Evolutionary conservation across 2,329 filamentous ascomycete genomes (phyloP), one percentile per base, ranked within the genome.

Genomic region (Macrophomina pseudophaseolina): DNA sequence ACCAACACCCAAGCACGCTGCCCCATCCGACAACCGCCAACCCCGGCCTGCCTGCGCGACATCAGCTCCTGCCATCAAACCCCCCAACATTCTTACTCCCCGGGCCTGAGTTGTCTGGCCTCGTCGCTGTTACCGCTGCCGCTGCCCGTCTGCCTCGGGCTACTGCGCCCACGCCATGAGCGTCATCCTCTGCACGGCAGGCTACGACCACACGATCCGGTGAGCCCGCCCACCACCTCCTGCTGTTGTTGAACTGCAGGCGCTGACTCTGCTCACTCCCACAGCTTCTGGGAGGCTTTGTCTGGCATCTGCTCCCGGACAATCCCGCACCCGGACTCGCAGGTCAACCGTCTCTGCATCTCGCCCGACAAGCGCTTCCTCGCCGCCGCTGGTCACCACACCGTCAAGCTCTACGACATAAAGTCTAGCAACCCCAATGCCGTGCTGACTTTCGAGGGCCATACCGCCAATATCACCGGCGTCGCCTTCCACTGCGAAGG

Each of bases 401-500:
- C 91, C 62, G 93, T 99, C 76, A 98, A 98, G 82, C 91, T 99
- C 67, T 99, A 96, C 83, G 95, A 99, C 76, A 97, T 98, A 83
- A 97, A 97, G 76, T 97, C 93, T 16, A 94, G 93, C n/a, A 98
- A 98, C 74, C 94, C 95, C 2, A 95, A 94, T 71, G 91, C 95
- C 1, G 86, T 98, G 30, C 88, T 98, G 74, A 94, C 91, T 23
- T 98, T 99, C 74, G 94, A 98, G 77, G 95, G 95, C 49, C 95
- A 99, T 81, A 95, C 92, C 12, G 93, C 90, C 71, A 99, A 99
- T 75, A 90, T 99, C 76, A 99, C 95, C 0, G 95, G 95, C 51
- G 92, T 99, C 54, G 94, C 94, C 11, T 99, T 99, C 78, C 95
- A 99, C 79, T 98, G 94, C 78, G 95, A 99, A 80, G 94, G 94